A percentile compares a stretch with the other conserved stretches of the same genome.
Conservation (phyloP, 2,329 filamentous ascomycete genomes). For the Harringtonia lauricola region DNA sequence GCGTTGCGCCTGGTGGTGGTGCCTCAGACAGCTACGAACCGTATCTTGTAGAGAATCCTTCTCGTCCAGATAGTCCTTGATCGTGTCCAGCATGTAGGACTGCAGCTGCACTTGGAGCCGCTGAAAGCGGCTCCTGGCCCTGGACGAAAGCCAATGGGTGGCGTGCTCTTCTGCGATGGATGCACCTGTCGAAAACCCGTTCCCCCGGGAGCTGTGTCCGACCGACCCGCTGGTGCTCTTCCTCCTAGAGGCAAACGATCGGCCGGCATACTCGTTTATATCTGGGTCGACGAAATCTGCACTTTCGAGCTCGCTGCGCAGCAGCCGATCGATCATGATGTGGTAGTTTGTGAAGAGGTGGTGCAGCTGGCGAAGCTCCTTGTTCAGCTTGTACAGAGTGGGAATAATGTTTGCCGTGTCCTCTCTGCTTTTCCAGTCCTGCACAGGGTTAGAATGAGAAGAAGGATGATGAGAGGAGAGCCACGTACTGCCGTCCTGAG, state of each 20-base stretch:
- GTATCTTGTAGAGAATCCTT: conserved; percentile 60
- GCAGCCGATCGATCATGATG: conserved; percentile 48
- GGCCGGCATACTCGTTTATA: too few species aligned
- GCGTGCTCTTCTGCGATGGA: background rate
- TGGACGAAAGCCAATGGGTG: conserved; percentile 23
- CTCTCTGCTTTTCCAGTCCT: conserved; percentile 18
- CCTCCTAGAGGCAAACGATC: too few species aligned
- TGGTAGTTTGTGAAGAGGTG: conserved; percentile 51
- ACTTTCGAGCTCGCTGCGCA: conserved; percentile 26
- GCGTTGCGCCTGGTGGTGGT: background rate
- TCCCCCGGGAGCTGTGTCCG: too few species aligned
- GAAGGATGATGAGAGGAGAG: background rate
- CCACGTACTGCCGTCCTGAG: conserved; percentile 19
- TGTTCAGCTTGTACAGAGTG: conserved; percentile 46
- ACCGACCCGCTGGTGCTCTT: too few species aligned
- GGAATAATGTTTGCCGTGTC: conserved; percentile 42
- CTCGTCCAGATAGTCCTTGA: conserved; percentile 53
- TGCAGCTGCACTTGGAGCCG: conserved; percentile 47
- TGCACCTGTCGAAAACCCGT: too few species aligned
- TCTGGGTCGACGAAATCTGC: background rate
- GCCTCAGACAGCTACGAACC: conserved; percentile 26
- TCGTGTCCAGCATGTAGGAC: conserved; percentile 49
- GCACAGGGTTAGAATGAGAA: background rate
- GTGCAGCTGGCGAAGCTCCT: conserved; percentile 47
- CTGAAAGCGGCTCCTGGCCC: conserved; percentile 46